These are phyloP conservation scores for Gypsophila paniculata DNA, from an alignment of 179 eudicot genomes.

Conservation along the genomic window DNA sequence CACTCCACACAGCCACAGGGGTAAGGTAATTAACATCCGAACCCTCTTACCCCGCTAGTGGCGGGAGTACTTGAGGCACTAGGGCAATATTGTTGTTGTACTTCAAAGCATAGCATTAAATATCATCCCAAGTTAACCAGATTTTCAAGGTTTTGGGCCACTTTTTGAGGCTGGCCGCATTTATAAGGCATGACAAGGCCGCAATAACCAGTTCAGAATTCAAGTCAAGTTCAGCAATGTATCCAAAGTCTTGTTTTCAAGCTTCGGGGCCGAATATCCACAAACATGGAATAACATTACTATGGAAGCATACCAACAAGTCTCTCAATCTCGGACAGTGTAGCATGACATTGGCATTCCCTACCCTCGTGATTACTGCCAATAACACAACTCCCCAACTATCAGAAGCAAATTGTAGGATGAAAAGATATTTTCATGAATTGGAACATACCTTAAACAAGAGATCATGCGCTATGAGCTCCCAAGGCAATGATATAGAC, in stretches of 20 bases:
- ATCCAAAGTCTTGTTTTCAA: neutral
- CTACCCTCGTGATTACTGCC: neutral
- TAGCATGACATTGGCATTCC: neutral
- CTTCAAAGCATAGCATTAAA: too few relatives aligned
- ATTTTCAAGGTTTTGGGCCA: neutral
- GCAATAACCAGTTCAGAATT: neutral
- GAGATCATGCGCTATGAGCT: constrained; percentile 80
- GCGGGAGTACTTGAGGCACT: too few relatives aligned
- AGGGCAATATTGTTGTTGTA: too few relatives aligned
- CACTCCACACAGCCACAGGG: too few relatives aligned
- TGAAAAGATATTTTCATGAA: neutral
- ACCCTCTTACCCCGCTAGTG: too few relatives aligned
- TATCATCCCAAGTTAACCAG: neutral
- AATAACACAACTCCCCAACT: neutral
- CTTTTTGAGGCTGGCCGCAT: neutral
- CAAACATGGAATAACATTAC: neutral
- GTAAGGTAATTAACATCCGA: too few relatives aligned
- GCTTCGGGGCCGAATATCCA: neutral
- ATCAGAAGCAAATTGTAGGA: neutral
- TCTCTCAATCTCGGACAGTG: constrained; percentile 2
- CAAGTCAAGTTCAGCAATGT: too few relatives aligned
- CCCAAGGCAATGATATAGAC: constrained; percentile 96
- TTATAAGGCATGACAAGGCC: neutral
- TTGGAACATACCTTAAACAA: constrained; percentile 61
- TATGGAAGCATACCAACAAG: constrained; percentile 9